Evolutionary conservation across 108 stramenopile species (phyloP).

Genomic region (Fistulifera solaris): DNA sequence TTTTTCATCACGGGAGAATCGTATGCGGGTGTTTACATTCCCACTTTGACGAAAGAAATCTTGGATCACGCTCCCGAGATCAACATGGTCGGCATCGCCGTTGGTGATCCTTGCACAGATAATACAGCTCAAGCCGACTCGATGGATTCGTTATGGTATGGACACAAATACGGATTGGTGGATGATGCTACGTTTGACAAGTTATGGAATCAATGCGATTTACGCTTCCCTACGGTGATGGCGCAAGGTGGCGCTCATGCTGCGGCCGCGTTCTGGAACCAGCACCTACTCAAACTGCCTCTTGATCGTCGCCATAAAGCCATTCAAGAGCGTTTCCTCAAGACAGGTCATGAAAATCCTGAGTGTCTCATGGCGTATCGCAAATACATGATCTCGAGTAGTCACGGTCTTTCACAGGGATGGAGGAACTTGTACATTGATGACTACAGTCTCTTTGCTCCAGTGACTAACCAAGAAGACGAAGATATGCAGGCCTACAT

Average conservation of each 20-base stretch:
- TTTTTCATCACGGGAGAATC: conserved; percentile 83
- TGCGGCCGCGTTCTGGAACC: not conserved
- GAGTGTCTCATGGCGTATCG: conserved; percentile 44
- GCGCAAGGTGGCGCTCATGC: conserved; percentile 21
- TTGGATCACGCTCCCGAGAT: conserved; percentile 27
- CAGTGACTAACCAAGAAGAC: conserved; percentile 30
- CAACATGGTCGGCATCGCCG: conserved; percentile 42
- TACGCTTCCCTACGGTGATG: conserved; percentile 30
- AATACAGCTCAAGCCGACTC: conserved; percentile 47
- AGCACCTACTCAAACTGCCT: not conserved
- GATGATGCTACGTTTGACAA: conserved; percentile 41
- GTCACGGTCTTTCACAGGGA: conserved; percentile 37
- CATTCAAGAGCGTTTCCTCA: not conserved
- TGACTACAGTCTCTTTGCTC: conserved; percentile 48
- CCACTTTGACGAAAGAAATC: conserved; percentile 72
- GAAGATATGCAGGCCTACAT: conserved; percentile 43
- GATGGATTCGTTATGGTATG: conserved; percentile 61
- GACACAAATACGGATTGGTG: conserved; percentile 53
- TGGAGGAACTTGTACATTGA: conserved; percentile 56
- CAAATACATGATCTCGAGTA: conserved; percentile 39
- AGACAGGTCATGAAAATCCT: not conserved
- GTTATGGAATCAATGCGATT: conserved; percentile 43
- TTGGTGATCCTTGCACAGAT: conserved; percentile 68
- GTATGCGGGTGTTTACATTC: conserved; percentile 83
- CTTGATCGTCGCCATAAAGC: not conserved